phyloP scores from a whole-genome alignment of 176 grass and related monocot genomes.

The Triticum turgidum region DNA sequence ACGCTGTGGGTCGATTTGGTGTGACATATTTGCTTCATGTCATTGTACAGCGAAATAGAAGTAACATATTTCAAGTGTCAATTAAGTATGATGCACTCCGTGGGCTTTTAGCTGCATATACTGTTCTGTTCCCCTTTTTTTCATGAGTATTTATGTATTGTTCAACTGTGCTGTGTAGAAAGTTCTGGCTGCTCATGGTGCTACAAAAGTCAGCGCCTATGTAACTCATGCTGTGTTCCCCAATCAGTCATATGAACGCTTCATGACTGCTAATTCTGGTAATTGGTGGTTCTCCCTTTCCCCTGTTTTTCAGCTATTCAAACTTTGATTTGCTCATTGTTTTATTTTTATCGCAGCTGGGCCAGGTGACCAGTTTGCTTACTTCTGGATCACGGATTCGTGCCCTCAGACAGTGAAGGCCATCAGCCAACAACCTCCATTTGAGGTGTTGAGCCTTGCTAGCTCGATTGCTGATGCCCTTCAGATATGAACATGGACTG shows the following conservation, averaged over 20 bases:
- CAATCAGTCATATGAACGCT: constrained; percentile 70
- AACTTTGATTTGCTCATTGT: neutral
- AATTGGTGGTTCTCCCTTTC: constrained; percentile 11
- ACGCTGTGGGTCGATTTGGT: neutral
- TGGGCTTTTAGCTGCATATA: neutral
- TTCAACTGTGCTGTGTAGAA: constrained; percentile 34
- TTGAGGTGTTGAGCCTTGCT: constrained; percentile 92
- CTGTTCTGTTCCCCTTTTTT: neutral
- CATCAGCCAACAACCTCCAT: constrained; percentile 63
- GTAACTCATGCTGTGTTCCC: constrained; percentile 96
- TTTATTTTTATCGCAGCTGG: constrained; percentile 27
- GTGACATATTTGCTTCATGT: neutral
- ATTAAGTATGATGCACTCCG: neutral
- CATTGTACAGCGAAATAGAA: neutral
- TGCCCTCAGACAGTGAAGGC: constrained; percentile 76
- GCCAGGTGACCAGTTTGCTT: constrained; percentile 48
- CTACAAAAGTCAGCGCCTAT: constrained; percentile 87
- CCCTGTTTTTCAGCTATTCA: neutral
- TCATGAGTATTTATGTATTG: neutral
- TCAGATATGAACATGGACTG: constrained; percentile 58
- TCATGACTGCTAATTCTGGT: constrained; percentile 66
- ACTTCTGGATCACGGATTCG: constrained; percentile 94
- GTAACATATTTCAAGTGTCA: neutral
- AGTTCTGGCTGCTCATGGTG: constrained; percentile 65
- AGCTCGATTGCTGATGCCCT: constrained; percentile 71